Percentiles rank a stretch among this genome's conserved stretches.
phyloP scores from a whole-genome alignment of 1,139 yeast species.

The Petasospora rhodanensis region DNA sequence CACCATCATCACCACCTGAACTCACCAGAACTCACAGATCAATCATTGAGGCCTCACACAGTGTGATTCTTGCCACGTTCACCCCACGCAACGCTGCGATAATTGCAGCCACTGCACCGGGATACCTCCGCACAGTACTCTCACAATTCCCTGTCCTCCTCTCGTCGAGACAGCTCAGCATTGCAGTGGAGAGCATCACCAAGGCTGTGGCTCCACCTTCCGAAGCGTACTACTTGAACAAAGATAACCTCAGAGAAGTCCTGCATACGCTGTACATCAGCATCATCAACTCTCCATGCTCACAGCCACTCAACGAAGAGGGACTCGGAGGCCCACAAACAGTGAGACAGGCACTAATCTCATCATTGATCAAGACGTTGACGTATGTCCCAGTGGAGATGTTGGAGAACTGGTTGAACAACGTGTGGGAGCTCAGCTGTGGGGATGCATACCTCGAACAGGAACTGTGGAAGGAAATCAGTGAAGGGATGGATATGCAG shows the following conservation, averaged over 20 bases:
- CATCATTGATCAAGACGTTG: slow-evolving; percentile 45
- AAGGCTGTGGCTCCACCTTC: slow-evolving; percentile 46
- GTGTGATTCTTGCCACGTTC: slow-evolving; percentile 53
- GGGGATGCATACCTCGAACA: slow-evolving; percentile 28
- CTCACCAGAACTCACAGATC: slow-evolving; percentile 26
- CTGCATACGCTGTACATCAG: slow-evolving; percentile 39
- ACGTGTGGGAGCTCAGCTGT: slow-evolving; percentile 39
- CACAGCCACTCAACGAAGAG: slow-evolving; percentile 26
- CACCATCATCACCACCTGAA: slow-evolving; percentile 5
- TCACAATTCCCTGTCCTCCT: slow-evolving; percentile 55
- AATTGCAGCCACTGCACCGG: slow-evolving; percentile 27
- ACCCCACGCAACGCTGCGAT: slow-evolving; percentile 25
- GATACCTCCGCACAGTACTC: slow-evolving; percentile 34
- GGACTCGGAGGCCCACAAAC: slow-evolving; percentile 28
- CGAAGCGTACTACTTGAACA: slow-evolving; percentile 28
- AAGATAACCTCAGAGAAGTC: slow-evolving; percentile 33
- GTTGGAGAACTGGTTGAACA: slow-evolving; percentile 45
- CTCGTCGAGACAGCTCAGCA: slow-evolving; percentile 52
- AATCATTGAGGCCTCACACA: slow-evolving; percentile 62
- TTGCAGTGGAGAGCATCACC: slow-evolving; percentile 58
- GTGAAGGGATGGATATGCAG: slow-evolving; percentile 51
- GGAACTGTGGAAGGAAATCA: slow-evolving; percentile 36
- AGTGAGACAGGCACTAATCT: slow-evolving; percentile 47
- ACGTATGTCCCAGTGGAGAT: slow-evolving; percentile 44
- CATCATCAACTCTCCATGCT: slow-evolving; percentile 34